These are phyloP conservation scores for Phaeoacremonium minimum DNA, from an alignment of 2,329 filamentous ascomycete species.

Conservation along the genomic window DNA sequence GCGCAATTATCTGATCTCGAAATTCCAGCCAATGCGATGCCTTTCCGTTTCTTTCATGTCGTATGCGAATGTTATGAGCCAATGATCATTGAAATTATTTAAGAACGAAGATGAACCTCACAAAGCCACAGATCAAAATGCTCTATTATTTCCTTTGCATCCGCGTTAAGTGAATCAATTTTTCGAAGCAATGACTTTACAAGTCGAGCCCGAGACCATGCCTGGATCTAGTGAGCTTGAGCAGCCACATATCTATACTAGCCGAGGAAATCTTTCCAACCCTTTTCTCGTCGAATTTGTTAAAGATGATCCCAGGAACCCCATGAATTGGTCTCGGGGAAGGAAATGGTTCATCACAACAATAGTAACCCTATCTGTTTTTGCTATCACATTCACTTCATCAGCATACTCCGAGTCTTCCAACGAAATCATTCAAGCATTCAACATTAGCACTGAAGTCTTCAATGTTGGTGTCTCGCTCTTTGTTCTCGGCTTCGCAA, in stretches of 20 bases:
- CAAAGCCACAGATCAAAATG: too few species aligned
- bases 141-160: too few species aligned
- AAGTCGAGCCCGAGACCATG: too few species aligned
- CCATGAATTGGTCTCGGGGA: constrained; percentile 37
- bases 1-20: too few species aligned
- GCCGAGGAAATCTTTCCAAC: too few species aligned
- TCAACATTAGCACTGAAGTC: constrained; percentile 32
- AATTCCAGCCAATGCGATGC: too few species aligned
- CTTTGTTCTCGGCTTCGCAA: constrained; percentile 46
- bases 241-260: neutral
- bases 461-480: constrained; percentile 43
- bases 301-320: constrained; percentile 46
- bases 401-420: constrained; percentile 37
- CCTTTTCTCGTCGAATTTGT: constrained; percentile 50
- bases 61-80: too few species aligned
- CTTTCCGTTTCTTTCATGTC: too few species aligned
- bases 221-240: neutral
- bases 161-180: too few species aligned
- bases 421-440: constrained; percentile 30
- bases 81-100: too few species aligned
- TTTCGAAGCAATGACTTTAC: too few species aligned
- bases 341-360: constrained; percentile 47
- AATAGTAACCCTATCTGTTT: constrained; percentile 42
- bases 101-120: too few species aligned
- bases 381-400: constrained; percentile 48